phyloP scores from a whole-genome alignment of 805 yeast species.

The Kurtzmaniella cleridarum region DNA sequence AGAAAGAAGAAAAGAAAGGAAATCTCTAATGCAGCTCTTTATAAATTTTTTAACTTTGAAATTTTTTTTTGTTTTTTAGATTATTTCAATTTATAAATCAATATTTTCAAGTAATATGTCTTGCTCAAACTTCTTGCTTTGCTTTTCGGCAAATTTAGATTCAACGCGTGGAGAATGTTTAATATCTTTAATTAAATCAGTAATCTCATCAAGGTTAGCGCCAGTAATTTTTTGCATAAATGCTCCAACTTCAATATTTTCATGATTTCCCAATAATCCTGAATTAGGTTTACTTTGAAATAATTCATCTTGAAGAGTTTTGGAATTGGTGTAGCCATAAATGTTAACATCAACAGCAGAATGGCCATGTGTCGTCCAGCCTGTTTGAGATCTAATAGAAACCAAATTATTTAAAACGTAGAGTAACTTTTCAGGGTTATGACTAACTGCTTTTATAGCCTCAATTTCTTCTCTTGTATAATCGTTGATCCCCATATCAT shows the following conservation, averaged over 20 bases:
- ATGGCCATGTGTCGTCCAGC: slow-evolving; percentile 98
- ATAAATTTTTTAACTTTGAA: neutral
- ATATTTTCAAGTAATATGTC: slow-evolving; percentile 1
- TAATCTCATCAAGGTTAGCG: slow-evolving; percentile 43
- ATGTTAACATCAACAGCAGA: slow-evolving; percentile 94
- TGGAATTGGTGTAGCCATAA: slow-evolving; percentile 68
- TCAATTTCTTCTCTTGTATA: slow-evolving; percentile 47
- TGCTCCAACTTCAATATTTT: slow-evolving; percentile 78
- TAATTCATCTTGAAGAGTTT: slow-evolving; percentile 33
- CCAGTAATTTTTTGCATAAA: slow-evolving; percentile 57
- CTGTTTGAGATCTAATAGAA: slow-evolving; percentile 78
- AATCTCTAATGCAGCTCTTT: neutral
- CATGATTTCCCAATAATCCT: slow-evolving; percentile 71
- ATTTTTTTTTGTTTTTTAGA: neutral
- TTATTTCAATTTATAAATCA: neutral
- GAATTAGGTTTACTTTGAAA: slow-evolving; percentile 24
- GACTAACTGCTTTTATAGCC: slow-evolving; percentile 12
- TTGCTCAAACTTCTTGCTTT: neutral
- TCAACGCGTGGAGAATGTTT: slow-evolving; percentile 35
- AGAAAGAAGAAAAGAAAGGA: too few relatives aligned
- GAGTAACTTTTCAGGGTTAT: slow-evolving; percentile 33
- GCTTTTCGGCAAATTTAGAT: neutral
- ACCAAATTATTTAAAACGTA: slow-evolving; percentile 64
- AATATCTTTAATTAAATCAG: slow-evolving; percentile 44
- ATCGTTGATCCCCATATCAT: slow-evolving; percentile 64